These are phyloP conservation scores for Colletotrichum spinosum DNA, from an alignment of 2,329 filamentous ascomycete species.

Conservation along the genomic window DNA sequence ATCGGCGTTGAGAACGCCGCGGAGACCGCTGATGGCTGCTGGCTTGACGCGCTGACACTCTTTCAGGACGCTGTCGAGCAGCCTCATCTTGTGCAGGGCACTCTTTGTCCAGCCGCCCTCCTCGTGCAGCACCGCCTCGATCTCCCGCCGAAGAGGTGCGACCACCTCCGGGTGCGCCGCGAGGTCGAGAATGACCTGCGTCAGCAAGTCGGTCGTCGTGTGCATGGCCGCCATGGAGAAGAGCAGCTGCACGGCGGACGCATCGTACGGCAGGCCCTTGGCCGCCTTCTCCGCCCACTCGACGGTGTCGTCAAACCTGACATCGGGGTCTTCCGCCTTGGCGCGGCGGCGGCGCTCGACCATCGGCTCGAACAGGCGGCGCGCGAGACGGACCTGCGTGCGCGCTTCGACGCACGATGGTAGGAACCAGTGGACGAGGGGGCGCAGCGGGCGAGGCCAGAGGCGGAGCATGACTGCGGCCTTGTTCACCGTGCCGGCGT, in stretches of 20 bases:
- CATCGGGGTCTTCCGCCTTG: conserved; percentile 32
- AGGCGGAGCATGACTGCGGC: conserved; percentile 51
- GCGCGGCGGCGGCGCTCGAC: conserved; percentile 42
- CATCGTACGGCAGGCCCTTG: conserved; percentile 72
- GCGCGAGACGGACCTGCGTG: conserved; percentile 50
- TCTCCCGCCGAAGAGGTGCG: conserved; percentile 55
- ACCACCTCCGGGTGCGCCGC: conserved; percentile 52
- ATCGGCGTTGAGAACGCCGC: conserved; percentile 1
- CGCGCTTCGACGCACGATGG: conserved; percentile 52
- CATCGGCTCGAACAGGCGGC: conserved; percentile 49
- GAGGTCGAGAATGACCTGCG: conserved; percentile 54
- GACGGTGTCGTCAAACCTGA: conserved; percentile 50
- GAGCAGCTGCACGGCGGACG: conserved; percentile 78
- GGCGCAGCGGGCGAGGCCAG: conserved; percentile 53
- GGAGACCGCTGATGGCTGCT: conserved; percentile 11
- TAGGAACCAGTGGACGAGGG: conserved; percentile 56
- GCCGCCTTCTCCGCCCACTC: conserved; percentile 54
- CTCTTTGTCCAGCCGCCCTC: conserved; percentile 49
- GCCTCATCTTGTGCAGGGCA: conserved; percentile 50
- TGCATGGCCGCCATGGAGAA: conserved; percentile 72
- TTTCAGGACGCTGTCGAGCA: conserved; percentile 56
- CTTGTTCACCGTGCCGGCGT: conserved; percentile 52
- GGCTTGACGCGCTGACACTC: conserved; percentile 48
- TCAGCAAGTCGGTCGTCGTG: conserved; percentile 52
- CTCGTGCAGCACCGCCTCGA: conserved; percentile 47